Evolutionary conservation across 345 rosid genomes (phyloP), one percentile per base, ranked within the genome.

Genomic region (Citrus hindsii): DNA sequence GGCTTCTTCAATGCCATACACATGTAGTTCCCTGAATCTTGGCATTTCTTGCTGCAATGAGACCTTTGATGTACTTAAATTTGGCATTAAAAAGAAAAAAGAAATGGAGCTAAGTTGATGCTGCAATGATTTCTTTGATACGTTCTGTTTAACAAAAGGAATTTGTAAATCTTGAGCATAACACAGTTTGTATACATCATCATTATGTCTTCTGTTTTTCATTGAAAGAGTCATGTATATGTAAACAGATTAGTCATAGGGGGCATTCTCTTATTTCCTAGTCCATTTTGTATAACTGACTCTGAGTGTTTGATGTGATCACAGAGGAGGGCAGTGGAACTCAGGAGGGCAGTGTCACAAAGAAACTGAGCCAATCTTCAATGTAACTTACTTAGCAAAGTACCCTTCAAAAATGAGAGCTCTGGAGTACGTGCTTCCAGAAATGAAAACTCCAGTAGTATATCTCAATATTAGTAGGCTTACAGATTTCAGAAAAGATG

Each of bases 381-480:
- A 91, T 55, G 76, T 82, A 27, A 84, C 62, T 2, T 84, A 90
- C 88, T 76, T 93, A 40, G 77, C 81, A 21, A 91, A 88, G 82
- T 92, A 93, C 82, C 96, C 98, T 75, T 85, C 94, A 2, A 95
- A 95, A 83, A 93, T 95, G 99, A 88, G 81, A 83, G 94, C 87
- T 61, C 68, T 92, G 4, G 93, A 92, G 76, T 56, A 84, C 24
- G 88, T 91, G 53, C 87, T 92, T 65, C 82, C 48, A 10, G 85
- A 82, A 46, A 89, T 88, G 88, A 93, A 89, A 85, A 90, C 89
- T 46, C 91, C 94, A 0, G 88, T 93, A 32, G 72, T 76, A 16
- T 95, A 91, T 67, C 79, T 95, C 65, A 95, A 95, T 89, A 88
- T 95, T 60, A 93, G 93, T 79, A 76, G 90, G 77, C 89, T 95